phyloP scores from a whole-genome alignment of 352 stramenopile species.

The Phytophthora cactorum region DNA sequence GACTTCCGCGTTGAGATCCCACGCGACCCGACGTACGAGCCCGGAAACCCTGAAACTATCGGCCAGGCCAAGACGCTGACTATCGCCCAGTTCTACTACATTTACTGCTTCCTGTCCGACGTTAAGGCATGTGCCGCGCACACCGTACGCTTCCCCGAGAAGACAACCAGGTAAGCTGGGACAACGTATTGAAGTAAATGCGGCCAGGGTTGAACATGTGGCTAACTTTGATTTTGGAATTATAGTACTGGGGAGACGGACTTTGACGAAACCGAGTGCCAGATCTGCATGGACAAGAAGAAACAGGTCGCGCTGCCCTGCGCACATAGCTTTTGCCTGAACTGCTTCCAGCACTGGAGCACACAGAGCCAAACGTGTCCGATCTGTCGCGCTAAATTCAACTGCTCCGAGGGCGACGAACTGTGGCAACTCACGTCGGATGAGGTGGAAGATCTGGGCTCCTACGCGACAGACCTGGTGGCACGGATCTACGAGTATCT shows the following conservation, averaged over 20 bases:
- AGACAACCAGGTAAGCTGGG: conserved; percentile 33
- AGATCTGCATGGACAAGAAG: conserved; percentile 89
- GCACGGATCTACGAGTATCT: conserved; percentile 83
- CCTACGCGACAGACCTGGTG: conserved; percentile 81
- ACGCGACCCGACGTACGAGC: conserved; percentile 27
- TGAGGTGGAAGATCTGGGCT: conserved; percentile 72
- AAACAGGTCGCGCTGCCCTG: conserved; percentile 81
- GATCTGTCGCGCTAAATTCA: conserved; percentile 74
- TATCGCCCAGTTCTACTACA: conserved; percentile 82
- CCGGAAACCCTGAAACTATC: conserved; percentile 49
- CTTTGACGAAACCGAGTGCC: conserved; percentile 83
- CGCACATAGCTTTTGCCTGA: conserved; percentile 80
- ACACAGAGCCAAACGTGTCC: conserved; percentile 81
- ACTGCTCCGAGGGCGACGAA: conserved; percentile 80
- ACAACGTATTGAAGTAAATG: conserved; percentile 12
- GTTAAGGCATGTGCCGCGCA: conserved; percentile 70
- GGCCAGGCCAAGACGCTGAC: conserved; percentile 69
- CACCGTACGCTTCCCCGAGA: conserved; percentile 62
- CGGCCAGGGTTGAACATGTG: conserved; percentile 15
- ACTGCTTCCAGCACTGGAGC: conserved; percentile 84
- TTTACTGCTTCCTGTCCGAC: conserved; percentile 83
- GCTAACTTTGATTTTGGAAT: conserved; percentile 27
- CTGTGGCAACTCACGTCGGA: conserved; percentile 77
- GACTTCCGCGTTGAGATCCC: conserved; percentile 35
- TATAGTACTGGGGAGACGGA: conserved; percentile 36